phyloP scores from a whole-genome alignment of 306 rosid genomes.

The Arachis hypogaea region DNA sequence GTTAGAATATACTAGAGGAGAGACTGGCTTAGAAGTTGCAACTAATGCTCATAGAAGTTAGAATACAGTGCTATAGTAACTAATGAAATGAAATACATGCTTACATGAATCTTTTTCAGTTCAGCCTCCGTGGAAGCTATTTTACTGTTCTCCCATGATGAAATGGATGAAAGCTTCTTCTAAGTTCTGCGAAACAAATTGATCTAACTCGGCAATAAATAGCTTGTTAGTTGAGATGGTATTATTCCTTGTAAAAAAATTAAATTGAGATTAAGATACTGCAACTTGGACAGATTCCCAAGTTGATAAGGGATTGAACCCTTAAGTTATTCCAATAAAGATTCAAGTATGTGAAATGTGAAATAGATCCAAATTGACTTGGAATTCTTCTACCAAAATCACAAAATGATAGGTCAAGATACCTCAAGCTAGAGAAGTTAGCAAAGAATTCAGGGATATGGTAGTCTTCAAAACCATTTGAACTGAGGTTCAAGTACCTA shows the following conservation, averaged over 20 bases:
- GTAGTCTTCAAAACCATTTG: neutral
- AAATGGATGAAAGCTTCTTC: constrained; percentile 62
- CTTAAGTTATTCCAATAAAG: neutral
- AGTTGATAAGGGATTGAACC: constrained; percentile 31
- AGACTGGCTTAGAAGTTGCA: no score
- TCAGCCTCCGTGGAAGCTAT: constrained; percentile 76
- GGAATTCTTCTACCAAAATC: neutral
- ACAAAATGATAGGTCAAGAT: neutral
- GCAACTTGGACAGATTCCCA: constrained; percentile 31
- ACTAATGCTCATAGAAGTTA: no score
- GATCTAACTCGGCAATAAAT: constrained; percentile 11
- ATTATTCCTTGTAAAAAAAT: neutral
- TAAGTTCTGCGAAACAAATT: constrained; percentile 61
- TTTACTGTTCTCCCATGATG: constrained; percentile 82
- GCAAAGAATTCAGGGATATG: neutral
- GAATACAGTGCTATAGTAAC: no score
- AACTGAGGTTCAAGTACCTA: constrained; percentile 10
- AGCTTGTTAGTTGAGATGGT: constrained; percentile 19
- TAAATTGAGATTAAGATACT: neutral
- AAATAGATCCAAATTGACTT: constrained; percentile 27
- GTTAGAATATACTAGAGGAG: no score
- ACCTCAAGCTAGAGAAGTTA: neutral
- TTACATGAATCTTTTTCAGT: constrained; percentile 63
- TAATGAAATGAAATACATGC: no score
- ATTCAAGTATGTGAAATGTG: constrained; percentile 16